Evolutionary conservation across 768 basidiomycete genomes (phyloP), one percentile per base, ranked within the genome.

Genomic region (Collybia sp.): DNA sequence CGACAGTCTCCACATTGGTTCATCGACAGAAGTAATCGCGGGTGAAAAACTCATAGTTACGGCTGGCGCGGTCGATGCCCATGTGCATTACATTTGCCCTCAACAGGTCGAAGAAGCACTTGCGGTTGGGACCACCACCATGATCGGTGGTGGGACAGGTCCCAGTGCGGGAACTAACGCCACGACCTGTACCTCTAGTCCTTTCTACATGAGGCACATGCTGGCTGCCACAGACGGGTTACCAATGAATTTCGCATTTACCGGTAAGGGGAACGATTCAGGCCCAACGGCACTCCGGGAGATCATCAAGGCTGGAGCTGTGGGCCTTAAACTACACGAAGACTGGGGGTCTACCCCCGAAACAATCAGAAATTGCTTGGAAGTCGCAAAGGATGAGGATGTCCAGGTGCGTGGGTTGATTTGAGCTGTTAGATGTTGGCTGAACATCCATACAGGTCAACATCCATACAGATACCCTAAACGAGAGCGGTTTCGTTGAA

Each of bases 401-500:
- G 89, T 99, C 3, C 95, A 98, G 76, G 86, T 90, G 42, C 50
- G 73, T 56, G 17, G 3, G 35, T 6, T 10, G 17, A 37, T n/a
- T 3, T 37, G 6, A 18, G 10, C 17, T 10, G 6, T 18, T 37
- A 10, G 35, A 10, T 13, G 3, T n/a, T n/a, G 13, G 13, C 6
- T 10, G 4, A n/a, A 37, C 10, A 19, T 39, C 39, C 31, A 4
- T 17, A 10, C 30, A 85, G 81, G 80, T 91, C 44, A 93, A 94
- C 62, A 96, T 99, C 33, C 96, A 99, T 60, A 94, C 93, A 0
- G 96, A 98, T 60, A 98, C 95, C 0, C 65, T 98, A 48, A 98
- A 98, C 61, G 96, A 99, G 69, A 92, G 91, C 51, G 95, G 94
- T 1, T 98, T 95, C 59, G 92, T 97, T 5, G 92, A 99, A 64